A percentile compares a stretch with the other conserved stretches of the same genome.
Conservation (phyloP, 306 rosid genomes). For the Citrullus mucosospermus region DNA sequence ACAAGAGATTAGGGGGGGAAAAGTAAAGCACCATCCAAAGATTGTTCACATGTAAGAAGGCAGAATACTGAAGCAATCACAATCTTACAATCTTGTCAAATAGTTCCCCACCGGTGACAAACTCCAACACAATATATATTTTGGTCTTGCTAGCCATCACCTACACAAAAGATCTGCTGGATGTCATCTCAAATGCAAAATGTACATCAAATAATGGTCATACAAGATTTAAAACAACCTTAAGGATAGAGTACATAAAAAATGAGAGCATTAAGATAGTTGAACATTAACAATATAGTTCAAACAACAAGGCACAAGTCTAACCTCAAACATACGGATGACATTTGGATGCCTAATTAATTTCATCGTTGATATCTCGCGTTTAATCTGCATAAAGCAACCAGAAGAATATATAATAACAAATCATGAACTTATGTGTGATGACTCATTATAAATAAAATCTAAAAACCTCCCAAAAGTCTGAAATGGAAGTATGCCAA, state of each 20-base stretch:
- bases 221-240: neutral
- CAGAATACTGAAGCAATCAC: constrained; percentile 4
- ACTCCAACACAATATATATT: constrained; percentile 83
- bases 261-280: neutral
- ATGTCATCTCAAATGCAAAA: constrained; percentile 18
- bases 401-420: constrained; percentile 6
- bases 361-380: constrained; percentile 95
- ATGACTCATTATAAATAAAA: neutral
- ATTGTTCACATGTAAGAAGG: neutral
- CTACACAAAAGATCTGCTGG: constrained; percentile 32
- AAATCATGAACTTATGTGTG: neutral
- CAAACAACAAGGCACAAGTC: constrained; percentile 9
- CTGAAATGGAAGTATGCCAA: neutral
- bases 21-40: neutral
- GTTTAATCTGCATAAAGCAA: constrained; percentile 55
- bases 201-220: neutral
- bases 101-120: constrained; percentile 91
- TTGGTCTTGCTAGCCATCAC: constrained; percentile 95
- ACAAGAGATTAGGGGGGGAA: neutral
- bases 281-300: neutral
- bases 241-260: neutral
- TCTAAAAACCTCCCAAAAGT: neutral
- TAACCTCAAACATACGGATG: constrained; percentile 85
- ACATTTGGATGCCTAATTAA: constrained; percentile 89
- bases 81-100: constrained; percentile 86